phyloP scores from a whole-genome alignment of 495 filamentous ascomycete genomes.

The Chaetomium fimeti region DNA sequence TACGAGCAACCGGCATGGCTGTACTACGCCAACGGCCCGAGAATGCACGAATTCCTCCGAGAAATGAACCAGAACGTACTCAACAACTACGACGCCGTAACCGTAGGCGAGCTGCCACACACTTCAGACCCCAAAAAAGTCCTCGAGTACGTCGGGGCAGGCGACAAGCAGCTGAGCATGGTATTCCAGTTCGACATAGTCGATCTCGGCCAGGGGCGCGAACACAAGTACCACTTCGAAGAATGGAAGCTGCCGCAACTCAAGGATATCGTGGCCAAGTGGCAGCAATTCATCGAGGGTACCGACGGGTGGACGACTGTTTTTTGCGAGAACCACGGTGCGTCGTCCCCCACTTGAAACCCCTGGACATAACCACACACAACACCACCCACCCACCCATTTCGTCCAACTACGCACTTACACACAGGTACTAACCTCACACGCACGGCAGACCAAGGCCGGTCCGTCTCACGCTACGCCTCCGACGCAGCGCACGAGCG shows the following conservation, averaged over 20 bases:
- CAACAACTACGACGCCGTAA: conserved; percentile 65
- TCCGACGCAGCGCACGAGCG: conserved; percentile 50
- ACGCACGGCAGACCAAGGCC: conserved; percentile 49
- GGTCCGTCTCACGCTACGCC: conserved; percentile 60
- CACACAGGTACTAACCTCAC: not conserved
- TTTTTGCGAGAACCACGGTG: conserved; percentile 70
- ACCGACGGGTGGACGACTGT: conserved; percentile 70
- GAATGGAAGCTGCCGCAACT: conserved; percentile 54
- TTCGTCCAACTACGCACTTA: no score
- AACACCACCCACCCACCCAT: not conserved
- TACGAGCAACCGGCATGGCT: conserved; percentile 50
- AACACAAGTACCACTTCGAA: conserved; percentile 41
- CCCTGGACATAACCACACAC: no score
- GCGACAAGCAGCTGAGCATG: conserved; percentile 67
- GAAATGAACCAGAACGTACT: conserved; percentile 61
- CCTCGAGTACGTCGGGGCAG: conserved; percentile 56
- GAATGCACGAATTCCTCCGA: conserved; percentile 63
- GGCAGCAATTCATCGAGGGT: conserved; percentile 68
- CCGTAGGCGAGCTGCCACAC: conserved; percentile 70
- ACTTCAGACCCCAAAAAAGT: conserved; percentile 58
- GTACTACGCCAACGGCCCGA: conserved; percentile 62
- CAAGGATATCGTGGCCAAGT: conserved; percentile 58
- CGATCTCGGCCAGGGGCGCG: conserved; percentile 56
- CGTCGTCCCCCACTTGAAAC: not conserved
- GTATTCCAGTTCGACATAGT: conserved; percentile 71